A percentile compares a stretch with the other conserved stretches of the same genome.
These are phyloP conservation scores for Claviceps pazoutovae DNA, from an alignment of 2,329 filamentous ascomycete species.

Conservation along the genomic window DNA sequence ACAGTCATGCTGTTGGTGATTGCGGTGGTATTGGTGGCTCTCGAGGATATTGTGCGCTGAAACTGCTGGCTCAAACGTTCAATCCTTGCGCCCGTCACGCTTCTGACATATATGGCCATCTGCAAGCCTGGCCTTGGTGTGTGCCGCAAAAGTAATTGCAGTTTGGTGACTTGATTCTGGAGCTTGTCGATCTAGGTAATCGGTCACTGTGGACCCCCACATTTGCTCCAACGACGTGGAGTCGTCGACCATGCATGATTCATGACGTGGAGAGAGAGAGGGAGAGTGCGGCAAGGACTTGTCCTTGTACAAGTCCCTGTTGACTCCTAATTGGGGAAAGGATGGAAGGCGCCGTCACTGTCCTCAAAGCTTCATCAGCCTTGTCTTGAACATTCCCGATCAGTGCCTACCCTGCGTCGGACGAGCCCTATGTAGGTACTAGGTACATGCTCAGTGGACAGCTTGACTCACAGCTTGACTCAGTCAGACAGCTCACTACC, in stretches of 20 bases:
- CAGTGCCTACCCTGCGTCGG: not conserved
- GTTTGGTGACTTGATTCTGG: no score
- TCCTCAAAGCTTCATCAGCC: not conserved
- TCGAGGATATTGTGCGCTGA: conserved; percentile 14
- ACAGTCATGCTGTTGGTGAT: not conserved
- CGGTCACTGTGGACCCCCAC: not conserved
- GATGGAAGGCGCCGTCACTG: not conserved
- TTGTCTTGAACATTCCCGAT: not conserved
- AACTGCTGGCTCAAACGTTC: conserved; percentile 12
- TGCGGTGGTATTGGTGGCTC: not conserved
- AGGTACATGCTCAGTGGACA: not conserved
- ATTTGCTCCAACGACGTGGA: not conserved
- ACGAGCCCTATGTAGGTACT: not conserved
- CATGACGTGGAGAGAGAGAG: not conserved
- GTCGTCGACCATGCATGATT: not conserved
- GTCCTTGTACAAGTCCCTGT: not conserved
- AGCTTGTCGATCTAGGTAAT: no score
- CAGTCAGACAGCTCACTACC: no score
- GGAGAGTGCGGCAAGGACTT: not conserved
- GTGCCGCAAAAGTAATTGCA: not conserved
- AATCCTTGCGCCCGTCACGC: not conserved
- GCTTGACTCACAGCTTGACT: no score
- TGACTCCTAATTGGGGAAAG: not conserved
- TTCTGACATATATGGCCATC: not conserved
- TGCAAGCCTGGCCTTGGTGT: not conserved